phyloP scores from a whole-genome alignment of 225 moss, liverwort and hornwort species.

The Climacium dendroides region DNA sequence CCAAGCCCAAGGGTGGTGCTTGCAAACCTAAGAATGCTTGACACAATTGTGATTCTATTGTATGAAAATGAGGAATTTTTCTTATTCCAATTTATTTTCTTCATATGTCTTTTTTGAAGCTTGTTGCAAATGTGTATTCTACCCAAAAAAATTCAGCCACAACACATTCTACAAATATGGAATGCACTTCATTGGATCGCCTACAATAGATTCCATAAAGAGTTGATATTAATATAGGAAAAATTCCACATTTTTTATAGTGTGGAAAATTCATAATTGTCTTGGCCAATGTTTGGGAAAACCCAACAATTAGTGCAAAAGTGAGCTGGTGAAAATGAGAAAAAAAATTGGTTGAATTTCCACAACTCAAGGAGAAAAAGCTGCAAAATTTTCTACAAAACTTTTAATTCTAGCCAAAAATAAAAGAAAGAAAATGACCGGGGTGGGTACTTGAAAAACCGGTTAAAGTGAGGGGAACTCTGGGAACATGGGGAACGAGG shows the following conservation, averaged over 20 bases:
- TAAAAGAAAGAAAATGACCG: background rate
- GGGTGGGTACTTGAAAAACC: background rate
- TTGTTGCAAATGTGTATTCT: background rate
- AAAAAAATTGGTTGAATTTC: background rate
- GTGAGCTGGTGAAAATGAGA: background rate
- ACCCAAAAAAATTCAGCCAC: rapidly evolving
- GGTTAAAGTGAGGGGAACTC: background rate
- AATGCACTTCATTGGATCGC: background rate
- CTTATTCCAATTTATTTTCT: rapidly evolving
- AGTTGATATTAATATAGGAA: no score
- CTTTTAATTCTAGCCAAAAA: background rate
- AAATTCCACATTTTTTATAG: background rate
- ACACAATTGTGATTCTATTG: background rate
- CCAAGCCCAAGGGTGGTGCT: no score
- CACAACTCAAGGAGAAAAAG: rapidly evolving
- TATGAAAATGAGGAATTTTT: background rate
- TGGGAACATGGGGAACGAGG: background rate
- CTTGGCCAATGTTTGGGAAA: background rate
- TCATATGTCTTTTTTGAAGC: background rate
- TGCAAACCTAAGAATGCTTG: no score
- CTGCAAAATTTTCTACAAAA: background rate
- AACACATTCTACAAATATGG: background rate
- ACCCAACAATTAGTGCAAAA: background rate
- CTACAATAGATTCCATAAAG: no score
- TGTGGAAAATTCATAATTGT: rapidly evolving